phyloP scores from a whole-genome alignment of 2,329 filamentous ascomycete genomes.

The Bipolaris oryzae region DNA sequence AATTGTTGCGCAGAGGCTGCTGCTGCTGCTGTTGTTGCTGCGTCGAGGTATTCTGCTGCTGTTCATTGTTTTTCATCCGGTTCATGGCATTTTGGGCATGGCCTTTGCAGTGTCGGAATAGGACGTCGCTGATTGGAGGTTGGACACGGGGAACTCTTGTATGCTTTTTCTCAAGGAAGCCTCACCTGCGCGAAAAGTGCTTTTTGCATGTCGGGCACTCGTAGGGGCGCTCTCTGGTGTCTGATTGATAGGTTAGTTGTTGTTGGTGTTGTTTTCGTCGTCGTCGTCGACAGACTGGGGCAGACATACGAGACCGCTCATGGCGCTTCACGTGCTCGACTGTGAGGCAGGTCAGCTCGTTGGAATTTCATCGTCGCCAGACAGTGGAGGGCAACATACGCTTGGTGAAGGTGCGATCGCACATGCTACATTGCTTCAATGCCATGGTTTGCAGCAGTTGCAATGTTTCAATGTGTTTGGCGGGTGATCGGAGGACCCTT shows the following conservation, averaged over 20 bases:
- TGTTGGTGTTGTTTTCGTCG: too few species aligned
- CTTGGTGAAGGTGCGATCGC: constrained; percentile 62
- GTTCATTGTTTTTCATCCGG: constrained; percentile 40
- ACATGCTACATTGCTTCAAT: constrained; percentile 51
- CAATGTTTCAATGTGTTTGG: constrained; percentile 15
- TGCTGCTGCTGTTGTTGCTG: constrained; percentile 40
- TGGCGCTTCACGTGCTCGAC: constrained; percentile 61
- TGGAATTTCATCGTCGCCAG: neutral
- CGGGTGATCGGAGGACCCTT: constrained; percentile 23
- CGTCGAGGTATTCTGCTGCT: constrained; percentile 38
- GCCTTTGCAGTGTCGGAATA: constrained; percentile 60
- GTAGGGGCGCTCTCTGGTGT: constrained; percentile 62
- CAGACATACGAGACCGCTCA: constrained; percentile 58
- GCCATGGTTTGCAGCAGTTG: constrained; percentile 34
- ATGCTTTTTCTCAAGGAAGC: constrained; percentile 10
- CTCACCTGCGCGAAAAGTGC: constrained; percentile 60
- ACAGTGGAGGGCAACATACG: constrained; percentile 6
- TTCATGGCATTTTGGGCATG: constrained; percentile 53
- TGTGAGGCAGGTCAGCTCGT: constrained; percentile 11
- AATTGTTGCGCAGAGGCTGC: constrained; percentile 21
- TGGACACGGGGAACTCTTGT: constrained; percentile 21
- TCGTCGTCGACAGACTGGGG: neutral
- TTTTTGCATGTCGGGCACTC: constrained; percentile 61
- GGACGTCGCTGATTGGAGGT: constrained; percentile 51
- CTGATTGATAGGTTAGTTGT: constrained; percentile 34